Percentiles rank a stretch among this genome's conserved stretches.
Evolutionary conservation across 768 basidiomycete genomes (phyloP).

Genomic region (Russula abietina): DNA sequence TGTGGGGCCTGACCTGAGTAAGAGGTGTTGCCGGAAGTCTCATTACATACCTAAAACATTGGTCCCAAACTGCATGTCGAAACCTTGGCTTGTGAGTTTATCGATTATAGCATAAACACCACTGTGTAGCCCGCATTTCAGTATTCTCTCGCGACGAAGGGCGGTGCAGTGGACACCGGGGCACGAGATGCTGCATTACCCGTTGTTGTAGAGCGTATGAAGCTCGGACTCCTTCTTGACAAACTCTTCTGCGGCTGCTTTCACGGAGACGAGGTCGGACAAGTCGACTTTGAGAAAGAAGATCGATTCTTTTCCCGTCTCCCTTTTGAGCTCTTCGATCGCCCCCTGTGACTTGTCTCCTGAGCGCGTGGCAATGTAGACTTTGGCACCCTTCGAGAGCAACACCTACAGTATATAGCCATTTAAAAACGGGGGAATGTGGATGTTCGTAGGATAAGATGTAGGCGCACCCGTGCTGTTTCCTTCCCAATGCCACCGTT

Average conservation of each 20-base stretch:
- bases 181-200: not conserved
- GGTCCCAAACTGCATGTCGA: constrained; percentile 3
- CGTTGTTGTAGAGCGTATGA: constrained; percentile 7
- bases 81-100: constrained; percentile 2
- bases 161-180: not conserved
- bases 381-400: constrained; percentile 6
- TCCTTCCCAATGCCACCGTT: constrained; percentile 6
- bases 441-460: too few species aligned
- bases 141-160: not conserved
- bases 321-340: constrained; percentile 1
- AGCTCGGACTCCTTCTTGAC: not conserved
- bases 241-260: constrained; percentile 3
- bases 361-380: constrained; percentile 7
- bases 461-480: not conserved
- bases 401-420: not conserved
- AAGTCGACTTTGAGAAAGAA: constrained; percentile 3
- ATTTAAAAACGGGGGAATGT: not conserved
- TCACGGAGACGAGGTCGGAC: constrained; percentile 2
- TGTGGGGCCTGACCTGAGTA: not conserved
- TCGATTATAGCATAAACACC: constrained; percentile 4
- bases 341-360: not conserved
- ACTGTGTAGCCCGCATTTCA: not conserved
- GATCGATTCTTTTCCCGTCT: constrained; percentile 1
- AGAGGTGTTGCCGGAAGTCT: too few species aligned
- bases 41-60: not conserved